Conservation (phyloP, 192 early-diverging fungal species). For the Rhizophagus clarus region DNA sequence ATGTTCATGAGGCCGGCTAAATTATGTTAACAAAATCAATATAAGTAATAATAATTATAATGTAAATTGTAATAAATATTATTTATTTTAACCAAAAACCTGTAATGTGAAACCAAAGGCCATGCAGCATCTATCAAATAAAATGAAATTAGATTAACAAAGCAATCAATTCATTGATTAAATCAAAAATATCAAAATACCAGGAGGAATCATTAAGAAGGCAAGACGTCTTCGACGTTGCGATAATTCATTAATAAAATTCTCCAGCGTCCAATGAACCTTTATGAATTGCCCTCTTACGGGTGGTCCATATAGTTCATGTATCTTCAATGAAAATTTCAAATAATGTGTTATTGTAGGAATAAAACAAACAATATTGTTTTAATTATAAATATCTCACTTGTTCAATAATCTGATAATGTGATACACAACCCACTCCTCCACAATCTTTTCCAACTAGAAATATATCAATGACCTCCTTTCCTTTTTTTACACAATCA, state of each 20-base stretch:
- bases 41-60: neutral
- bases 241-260: slow-evolving; percentile 57
- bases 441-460: slow-evolving; percentile 46
- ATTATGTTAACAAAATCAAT: neutral
- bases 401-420: slow-evolving; percentile 59
- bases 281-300: slow-evolving; percentile 48
- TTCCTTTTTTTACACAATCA: slow-evolving; percentile 52
- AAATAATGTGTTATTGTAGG: no score
- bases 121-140: slow-evolving; percentile 66
- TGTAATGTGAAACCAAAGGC: slow-evolving; percentile 77
- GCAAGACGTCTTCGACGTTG: slow-evolving; percentile 51
- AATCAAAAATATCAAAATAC: slow-evolving; percentile 18
- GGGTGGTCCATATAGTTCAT: slow-evolving; percentile 54
- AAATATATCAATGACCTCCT: slow-evolving; percentile 51
- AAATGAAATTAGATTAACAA: neutral
- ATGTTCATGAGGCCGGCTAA: slow-evolving; percentile 46
- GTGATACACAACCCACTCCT: slow-evolving; percentile 50
- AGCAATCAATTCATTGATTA: neutral
- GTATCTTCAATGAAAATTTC: slow-evolving; percentile 40
- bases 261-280: slow-evolving; percentile 64
- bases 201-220: slow-evolving; percentile 59
- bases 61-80: slow-evolving; percentile 34
- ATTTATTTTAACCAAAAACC: slow-evolving; percentile 34
- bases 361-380: no score
- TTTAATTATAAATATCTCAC: slow-evolving; percentile 35